Percentiles rank a stretch among this genome's conserved stretches.
These are phyloP conservation scores for Babesia gibsoni DNA, from an alignment of 169 alveolate genomes.

Conservation along the genomic window DNA sequence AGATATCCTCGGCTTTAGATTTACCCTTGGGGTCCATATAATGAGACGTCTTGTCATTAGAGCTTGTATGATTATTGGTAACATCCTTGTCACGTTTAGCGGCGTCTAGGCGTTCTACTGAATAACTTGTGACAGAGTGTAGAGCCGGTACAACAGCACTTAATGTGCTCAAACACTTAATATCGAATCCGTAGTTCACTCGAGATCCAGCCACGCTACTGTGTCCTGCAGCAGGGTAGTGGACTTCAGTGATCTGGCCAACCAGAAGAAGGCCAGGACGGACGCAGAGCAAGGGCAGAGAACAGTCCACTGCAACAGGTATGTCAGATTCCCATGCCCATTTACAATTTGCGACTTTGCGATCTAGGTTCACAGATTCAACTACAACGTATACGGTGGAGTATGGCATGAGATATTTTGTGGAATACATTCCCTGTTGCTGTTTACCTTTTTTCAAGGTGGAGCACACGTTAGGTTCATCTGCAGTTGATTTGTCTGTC, in stretches of 20 bases:
- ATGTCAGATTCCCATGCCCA: constrained; percentile 56
- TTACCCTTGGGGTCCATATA: background rate
- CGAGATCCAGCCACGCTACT: background rate
- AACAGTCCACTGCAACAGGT: constrained; percentile 12
- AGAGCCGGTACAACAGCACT: constrained; percentile 23
- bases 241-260: constrained; percentile 54
- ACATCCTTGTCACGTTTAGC: background rate
- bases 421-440: no score
- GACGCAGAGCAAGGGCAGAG: constrained; percentile 28
- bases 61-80: background rate
- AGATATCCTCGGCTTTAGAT: background rate
- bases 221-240: constrained; percentile 21
- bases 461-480: no score
- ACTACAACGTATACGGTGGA: constrained; percentile 53
- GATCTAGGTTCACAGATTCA: constrained; percentile 39
- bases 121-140: constrained; percentile 34
- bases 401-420: no score
- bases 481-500: background rate
- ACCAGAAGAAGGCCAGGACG: constrained; percentile 54
- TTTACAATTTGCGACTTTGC: constrained; percentile 38
- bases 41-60: background rate
- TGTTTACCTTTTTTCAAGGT: no score
- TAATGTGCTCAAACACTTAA: constrained; percentile 47
- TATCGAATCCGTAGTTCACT: constrained; percentile 28
- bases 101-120: background rate